Conservation (phyloP, 2,329 filamentous ascomycete species). For the Talaromyces pinophilus region DNA sequence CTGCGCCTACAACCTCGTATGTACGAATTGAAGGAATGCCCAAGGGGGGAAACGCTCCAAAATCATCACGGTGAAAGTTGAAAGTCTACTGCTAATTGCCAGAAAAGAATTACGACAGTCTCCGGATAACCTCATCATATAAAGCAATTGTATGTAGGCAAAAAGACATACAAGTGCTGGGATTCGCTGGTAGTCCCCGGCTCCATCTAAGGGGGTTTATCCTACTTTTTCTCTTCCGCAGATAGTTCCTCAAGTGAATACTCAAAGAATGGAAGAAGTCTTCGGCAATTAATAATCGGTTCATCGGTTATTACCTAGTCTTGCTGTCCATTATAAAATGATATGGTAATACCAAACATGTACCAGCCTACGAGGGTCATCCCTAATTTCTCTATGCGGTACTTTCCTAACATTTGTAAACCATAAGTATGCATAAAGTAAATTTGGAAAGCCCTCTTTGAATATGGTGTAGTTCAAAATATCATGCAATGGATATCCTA, state of each 20-base stretch:
- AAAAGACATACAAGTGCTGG: not conserved
- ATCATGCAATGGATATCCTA: not conserved
- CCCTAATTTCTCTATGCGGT: not conserved
- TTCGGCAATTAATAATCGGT: not conserved
- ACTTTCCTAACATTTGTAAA: not conserved
- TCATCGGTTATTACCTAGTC: not conserved
- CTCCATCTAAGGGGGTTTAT: not conserved
- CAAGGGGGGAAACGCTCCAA: not conserved
- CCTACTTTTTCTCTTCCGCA: not conserved
- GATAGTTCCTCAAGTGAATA: not conserved
- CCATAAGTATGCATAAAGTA: not conserved
- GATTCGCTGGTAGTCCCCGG: not conserved
- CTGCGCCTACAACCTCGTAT: not conserved
- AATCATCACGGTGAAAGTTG: no score
- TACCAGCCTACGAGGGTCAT: not conserved
- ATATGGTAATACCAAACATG: not conserved
- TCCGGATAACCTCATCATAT: no score
- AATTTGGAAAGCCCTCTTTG: not conserved
- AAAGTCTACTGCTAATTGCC: no score
- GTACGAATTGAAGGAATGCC: not conserved
- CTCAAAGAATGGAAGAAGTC: not conserved
- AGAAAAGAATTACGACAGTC: no score
- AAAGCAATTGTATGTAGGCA: no score
- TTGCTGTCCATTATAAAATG: not conserved
- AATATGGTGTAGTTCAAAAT: not conserved